These are phyloP conservation scores for Glycyrrhiza uralensis DNA, from an alignment of 306 rosid genomes.

Conservation along the genomic window DNA sequence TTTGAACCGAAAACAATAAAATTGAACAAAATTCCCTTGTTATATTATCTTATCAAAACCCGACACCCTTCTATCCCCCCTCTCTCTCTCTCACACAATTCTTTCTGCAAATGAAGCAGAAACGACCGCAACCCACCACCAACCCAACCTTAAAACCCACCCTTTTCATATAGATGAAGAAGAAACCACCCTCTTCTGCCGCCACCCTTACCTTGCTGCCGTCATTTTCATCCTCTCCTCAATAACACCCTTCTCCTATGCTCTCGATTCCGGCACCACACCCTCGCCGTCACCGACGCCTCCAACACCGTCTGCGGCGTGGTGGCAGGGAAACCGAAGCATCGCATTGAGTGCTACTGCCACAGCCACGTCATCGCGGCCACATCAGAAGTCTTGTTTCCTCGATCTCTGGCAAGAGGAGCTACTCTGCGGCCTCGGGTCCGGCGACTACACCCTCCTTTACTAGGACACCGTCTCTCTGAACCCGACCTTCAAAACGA, in stretches of 20 bases:
- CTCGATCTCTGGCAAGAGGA: conserved; percentile 67
- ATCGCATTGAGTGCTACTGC: conserved; percentile 59
- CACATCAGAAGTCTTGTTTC: conserved; percentile 56
- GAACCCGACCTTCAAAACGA: conserved; percentile 13
- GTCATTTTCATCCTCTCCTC: background rate
- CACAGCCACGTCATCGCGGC: conserved; percentile 32
- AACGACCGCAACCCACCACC: conserved; percentile 31
- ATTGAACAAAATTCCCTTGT: too few species aligned
- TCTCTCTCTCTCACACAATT: background rate
- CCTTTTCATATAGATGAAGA: conserved; percentile 54
- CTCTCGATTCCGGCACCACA: conserved; percentile 78
- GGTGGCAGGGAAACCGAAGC: conserved; percentile 38
- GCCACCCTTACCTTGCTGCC: background rate
- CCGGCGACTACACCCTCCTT: conserved; percentile 60
- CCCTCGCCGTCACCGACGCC: conserved; percentile 57
- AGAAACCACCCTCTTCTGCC: conserved; percentile 18
- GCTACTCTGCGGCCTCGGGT: conserved; percentile 67
- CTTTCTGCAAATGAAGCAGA: conserved; percentile 56
- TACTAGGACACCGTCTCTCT: conserved; percentile 60
- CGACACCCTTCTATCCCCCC: too few species aligned
- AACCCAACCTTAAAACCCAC: conserved; percentile 13
- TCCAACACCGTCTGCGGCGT: conserved; percentile 74
- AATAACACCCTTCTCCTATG: conserved; percentile 23
- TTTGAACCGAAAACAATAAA: too few species aligned
- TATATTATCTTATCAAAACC: too few species aligned